A percentile compares a stretch with the other conserved stretches of the same genome.
These are phyloP conservation scores for Ilyonectria destructans DNA, from an alignment of 2,329 filamentous ascomycete species.

Conservation along the genomic window DNA sequence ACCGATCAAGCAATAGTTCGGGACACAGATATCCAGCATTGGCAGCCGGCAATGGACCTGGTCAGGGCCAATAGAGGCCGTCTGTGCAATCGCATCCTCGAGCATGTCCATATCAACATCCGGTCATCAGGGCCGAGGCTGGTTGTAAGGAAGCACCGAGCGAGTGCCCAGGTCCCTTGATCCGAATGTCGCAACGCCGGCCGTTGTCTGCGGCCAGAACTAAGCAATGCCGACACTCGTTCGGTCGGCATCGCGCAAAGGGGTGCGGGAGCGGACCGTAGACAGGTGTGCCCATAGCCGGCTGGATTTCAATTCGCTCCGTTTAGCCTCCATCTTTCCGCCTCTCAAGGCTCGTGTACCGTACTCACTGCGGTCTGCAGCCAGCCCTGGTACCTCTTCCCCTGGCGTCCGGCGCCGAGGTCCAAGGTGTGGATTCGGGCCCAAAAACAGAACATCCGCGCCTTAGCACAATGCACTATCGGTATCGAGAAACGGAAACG, in stretches of 20 bases:
- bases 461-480: not conserved
- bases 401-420: slow-evolving; percentile 38
- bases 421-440: slow-evolving; percentile 32
- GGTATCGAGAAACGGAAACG: not conserved
- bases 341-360: slow-evolving; percentile 15
- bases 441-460: slow-evolving; percentile 29
- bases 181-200: slow-evolving; percentile 38
- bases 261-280: slow-evolving; percentile 18
- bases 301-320: slow-evolving; percentile 27
- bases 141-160: slow-evolving; percentile 15
- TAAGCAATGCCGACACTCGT: not conserved
- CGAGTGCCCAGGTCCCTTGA: slow-evolving; percentile 44
- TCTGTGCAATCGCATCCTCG: slow-evolving; percentile 9
- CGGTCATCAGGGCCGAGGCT: slow-evolving; percentile 48
- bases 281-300: slow-evolving; percentile 42
- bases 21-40: slow-evolving; percentile 12
- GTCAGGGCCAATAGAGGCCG: slow-evolving; percentile 28
- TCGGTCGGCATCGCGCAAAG: slow-evolving; percentile 14
- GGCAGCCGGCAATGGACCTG: slow-evolving; percentile 10
- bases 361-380: slow-evolving; percentile 7
- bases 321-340: slow-evolving; percentile 44
- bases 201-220: slow-evolving; percentile 6
- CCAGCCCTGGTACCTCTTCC: slow-evolving; percentile 8
- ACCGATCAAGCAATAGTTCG: slow-evolving; percentile 14
- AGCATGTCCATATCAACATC: slow-evolving; percentile 17